A percentile compares a stretch with the other conserved stretches of the same genome.
Evolutionary conservation across 2,329 filamentous ascomycete species (phyloP).

Genomic region (Aspergillus sp.): DNA sequence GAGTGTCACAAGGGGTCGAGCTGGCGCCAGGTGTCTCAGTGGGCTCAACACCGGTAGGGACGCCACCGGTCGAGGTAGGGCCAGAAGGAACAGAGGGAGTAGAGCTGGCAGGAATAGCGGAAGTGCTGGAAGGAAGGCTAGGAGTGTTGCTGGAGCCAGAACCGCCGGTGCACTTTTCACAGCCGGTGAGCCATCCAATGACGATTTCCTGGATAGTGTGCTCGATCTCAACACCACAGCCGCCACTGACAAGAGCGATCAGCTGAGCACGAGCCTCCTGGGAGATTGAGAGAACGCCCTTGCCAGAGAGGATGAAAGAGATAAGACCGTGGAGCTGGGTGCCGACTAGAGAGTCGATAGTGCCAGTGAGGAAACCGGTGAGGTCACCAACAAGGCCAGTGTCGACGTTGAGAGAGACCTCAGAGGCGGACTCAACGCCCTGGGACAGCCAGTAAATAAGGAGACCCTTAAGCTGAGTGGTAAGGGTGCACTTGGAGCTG

Average conservation of each 20-base stretch:
- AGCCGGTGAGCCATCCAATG: slow-evolving; percentile 40
- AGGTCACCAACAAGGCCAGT: slow-evolving; percentile 29
- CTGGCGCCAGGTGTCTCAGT: slow-evolving; percentile 5
- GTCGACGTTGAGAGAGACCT: slow-evolving; percentile 28
- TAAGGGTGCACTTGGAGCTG: slow-evolving; percentile 31
- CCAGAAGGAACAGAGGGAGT: not conserved
- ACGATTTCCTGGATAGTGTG: slow-evolving; percentile 53
- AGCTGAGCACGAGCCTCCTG: slow-evolving; percentile 35
- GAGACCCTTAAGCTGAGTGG: slow-evolving; percentile 37
- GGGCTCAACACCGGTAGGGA: slow-evolving; percentile 2
- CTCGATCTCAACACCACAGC: slow-evolving; percentile 50
- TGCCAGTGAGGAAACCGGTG: slow-evolving; percentile 30
- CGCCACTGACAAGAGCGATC: slow-evolving; percentile 36
- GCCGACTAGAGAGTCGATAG: slow-evolving; percentile 28
- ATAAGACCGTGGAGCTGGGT: slow-evolving; percentile 33
- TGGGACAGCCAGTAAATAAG: slow-evolving; percentile 39
- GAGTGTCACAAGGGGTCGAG: not conserved
- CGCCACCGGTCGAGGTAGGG: too few relatives aligned
- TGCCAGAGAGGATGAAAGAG: slow-evolving; percentile 29
- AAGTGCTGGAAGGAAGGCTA: slow-evolving; percentile 9
- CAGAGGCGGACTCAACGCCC: slow-evolving; percentile 21
- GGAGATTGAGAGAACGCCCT: slow-evolving; percentile 33
- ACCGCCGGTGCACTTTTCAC: slow-evolving; percentile 18
- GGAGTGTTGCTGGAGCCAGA: slow-evolving; percentile 5
- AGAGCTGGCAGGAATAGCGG: slow-evolving; percentile 1